Evolutionary conservation across 306 rosid genomes (phyloP), one percentile per base, ranked within the genome.

Genomic region (Rosa multiflora): DNA sequence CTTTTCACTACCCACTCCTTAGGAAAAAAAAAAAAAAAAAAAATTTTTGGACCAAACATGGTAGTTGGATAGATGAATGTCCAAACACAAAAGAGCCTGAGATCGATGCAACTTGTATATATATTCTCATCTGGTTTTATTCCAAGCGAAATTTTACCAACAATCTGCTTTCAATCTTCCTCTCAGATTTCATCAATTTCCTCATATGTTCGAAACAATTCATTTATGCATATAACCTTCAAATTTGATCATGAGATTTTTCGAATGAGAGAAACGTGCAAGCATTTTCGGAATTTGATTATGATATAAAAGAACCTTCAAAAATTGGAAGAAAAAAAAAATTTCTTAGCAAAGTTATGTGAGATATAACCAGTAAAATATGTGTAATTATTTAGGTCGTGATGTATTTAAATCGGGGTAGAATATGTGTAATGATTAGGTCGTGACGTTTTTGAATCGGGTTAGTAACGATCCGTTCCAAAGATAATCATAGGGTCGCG

Each of bases 1-100:
- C 80, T 87, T 26, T 26, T 61, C 85, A 80, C 88, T 73, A 42
- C 76, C 47, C 48, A 11, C 35, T 70, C 73, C 78, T 58, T 78
- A 75, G 29, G 52, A 4, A 23, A 46, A 18, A 21, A 67, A 4
- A 23, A 46, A 18, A 21, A n/a, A n/a, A n/a, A n/a, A n/a, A n/a
- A n/a, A n/a, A n/a, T 69, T 1, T 76, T 14, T 17, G 52, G 67
- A 42, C 68, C 59, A 70, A 29, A 68, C 48, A 47, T 70, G 71
- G 56, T 11, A 62, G 58, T 62, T 23, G 78, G 49, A 32, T 11
- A 43, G 15, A 66, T 46, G 13, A 40, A 71, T 17, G 35, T 46
- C 29, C 42, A 67, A 21, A 21, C 67, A 40, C 8, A 35, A 8
- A 64, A 59, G 42, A 66, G 35, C 37, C 35, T n/a, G 42, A 42